Evolutionary conservation across 2,329 filamentous ascomycete species (phyloP).

Genomic region (Neopestalotiopsis sp.): DNA sequence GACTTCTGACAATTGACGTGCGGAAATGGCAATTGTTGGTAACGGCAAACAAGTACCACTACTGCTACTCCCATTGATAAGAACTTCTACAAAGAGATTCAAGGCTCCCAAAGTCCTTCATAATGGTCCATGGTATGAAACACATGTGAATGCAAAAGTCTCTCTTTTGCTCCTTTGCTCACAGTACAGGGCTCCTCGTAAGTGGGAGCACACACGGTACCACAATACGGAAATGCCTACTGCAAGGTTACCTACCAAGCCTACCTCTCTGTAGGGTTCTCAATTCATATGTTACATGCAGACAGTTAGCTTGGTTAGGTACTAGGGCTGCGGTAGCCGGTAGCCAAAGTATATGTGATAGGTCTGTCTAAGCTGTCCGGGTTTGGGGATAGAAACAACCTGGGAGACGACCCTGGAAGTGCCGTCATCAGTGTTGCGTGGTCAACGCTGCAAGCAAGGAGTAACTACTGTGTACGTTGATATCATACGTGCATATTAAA

Average conservation of each 20-base stretch:
- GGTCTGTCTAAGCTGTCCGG: not conserved
- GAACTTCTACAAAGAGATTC: not conserved
- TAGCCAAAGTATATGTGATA: not conserved
- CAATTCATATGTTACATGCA: not conserved
- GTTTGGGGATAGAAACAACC: not conserved
- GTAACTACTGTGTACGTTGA: not conserved
- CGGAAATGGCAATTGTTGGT: not conserved
- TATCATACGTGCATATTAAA: not conserved
- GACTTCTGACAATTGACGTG: conserved; percentile 11
- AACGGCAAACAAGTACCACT: not conserved
- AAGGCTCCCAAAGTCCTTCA: too few relatives aligned
- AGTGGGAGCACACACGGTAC: not conserved
- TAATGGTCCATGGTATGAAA: too few relatives aligned
- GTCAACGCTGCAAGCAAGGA: not conserved
- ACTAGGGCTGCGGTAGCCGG: not conserved
- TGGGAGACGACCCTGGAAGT: not conserved
- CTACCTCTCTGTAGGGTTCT: not conserved
- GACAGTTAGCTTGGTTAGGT: not conserved
- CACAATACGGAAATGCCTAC: not conserved
- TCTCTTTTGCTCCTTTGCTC: not conserved
- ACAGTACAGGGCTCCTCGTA: not conserved
- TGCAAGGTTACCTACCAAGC: not conserved
- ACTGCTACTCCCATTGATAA: not conserved
- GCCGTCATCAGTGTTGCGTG: not conserved
- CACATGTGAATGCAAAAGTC: not conserved